Conservation (phyloP, 371 early-diverging fungal genomes). For the Saksenaea oblongispora region DNA sequence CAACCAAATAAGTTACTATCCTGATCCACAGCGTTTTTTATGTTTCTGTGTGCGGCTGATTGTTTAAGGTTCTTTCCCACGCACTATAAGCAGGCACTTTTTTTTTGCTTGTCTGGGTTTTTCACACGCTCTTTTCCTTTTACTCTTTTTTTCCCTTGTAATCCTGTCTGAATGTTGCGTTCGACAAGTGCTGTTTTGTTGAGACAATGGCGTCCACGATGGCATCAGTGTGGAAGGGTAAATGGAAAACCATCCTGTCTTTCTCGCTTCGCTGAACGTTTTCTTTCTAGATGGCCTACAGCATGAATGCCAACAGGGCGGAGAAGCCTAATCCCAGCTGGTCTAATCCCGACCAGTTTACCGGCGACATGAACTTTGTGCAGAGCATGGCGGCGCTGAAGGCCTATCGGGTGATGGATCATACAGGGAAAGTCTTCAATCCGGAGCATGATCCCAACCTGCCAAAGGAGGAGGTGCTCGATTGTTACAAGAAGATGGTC, state of each 20-base stretch:
- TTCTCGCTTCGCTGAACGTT: neutral
- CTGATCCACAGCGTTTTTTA: no score
- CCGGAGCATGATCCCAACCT: conserved; percentile 78
- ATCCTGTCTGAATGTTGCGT: neutral
- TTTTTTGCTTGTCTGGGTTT: neutral
- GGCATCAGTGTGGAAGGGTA: neutral
- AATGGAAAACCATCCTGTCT: neutral
- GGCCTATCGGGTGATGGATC: conserved; percentile 94
- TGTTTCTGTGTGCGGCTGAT: no score
- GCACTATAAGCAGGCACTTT: neutral
- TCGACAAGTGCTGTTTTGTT: neutral
- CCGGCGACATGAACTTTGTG: conserved; percentile 42
- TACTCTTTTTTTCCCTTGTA: neutral
- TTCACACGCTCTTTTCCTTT: neutral
- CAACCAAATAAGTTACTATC: no score
- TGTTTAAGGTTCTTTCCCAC: conserved; percentile 1
- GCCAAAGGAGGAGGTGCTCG: conserved; percentile 68
- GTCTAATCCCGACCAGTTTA: conserved; percentile 28
- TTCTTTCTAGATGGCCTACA: neutral
- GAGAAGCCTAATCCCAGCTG: conserved; percentile 9
- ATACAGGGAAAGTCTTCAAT: conserved; percentile 77
- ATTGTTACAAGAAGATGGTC: conserved; percentile 91
- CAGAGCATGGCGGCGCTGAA: conserved; percentile 69
- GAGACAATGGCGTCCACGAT: neutral
- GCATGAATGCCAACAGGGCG: conserved; percentile 1